Conservation (phyloP, 495 filamentous ascomycete species). For the Letharia columbiana region DNA sequence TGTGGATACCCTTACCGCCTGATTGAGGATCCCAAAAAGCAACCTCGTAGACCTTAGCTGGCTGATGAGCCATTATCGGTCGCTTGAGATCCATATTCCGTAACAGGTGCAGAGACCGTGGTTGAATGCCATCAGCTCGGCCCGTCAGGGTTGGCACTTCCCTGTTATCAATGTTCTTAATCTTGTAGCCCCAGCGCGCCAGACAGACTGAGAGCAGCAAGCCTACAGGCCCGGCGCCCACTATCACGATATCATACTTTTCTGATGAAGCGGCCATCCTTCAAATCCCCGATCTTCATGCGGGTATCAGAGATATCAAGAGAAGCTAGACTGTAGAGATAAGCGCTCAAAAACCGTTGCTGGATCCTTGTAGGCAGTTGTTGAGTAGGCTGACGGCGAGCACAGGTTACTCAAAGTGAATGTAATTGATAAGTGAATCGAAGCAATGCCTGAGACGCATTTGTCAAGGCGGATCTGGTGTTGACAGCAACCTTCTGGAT, state of each 20-base stretch:
- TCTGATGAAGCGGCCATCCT: slow-evolving; percentile 36
- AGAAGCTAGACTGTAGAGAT: background rate
- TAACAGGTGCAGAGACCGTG: slow-evolving; percentile 60
- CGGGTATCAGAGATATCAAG: background rate
- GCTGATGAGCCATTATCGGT: slow-evolving; percentile 53
- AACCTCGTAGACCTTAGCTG: slow-evolving; percentile 59
- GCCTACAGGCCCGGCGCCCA: slow-evolving; percentile 85
- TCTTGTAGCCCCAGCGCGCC: slow-evolving; percentile 58
- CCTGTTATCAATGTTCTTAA: slow-evolving; percentile 60
- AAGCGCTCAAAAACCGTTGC: background rate
- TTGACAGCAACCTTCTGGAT: background rate
- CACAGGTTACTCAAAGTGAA: background rate
- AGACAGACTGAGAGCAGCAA: slow-evolving; percentile 78
- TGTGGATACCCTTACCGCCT: slow-evolving; percentile 45
- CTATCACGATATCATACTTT: slow-evolving; percentile 67
- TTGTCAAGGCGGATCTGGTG: background rate
- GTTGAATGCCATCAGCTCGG: slow-evolving; percentile 69
- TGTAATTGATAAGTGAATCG: background rate
- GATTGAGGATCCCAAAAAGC: slow-evolving; percentile 55
- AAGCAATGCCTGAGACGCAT: background rate
- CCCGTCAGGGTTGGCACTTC: slow-evolving; percentile 54
- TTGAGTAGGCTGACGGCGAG: background rate
- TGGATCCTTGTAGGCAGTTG: too few relatives aligned
- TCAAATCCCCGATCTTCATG: background rate
- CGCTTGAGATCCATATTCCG: slow-evolving; percentile 60